Evolutionary conservation across 805 yeast species (phyloP), one percentile per base, ranked within the genome.

Genomic region (Ogataea wickerhamii): DNA sequence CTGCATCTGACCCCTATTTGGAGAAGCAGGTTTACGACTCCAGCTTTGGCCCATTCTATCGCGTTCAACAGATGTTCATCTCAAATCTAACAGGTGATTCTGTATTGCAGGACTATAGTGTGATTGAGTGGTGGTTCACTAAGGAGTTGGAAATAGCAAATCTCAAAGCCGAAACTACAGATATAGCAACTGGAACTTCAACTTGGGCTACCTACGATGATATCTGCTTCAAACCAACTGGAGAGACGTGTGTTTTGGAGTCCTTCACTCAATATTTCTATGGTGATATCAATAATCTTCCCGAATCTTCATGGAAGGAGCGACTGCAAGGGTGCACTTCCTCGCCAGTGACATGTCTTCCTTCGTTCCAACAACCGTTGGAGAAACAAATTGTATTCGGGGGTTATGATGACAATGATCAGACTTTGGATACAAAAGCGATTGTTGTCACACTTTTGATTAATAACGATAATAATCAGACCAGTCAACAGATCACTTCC

Each of bases 351-450:
- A 81, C 76, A 45, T 91, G 98, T 56, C 64, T 91, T 27, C 98
- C 98, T 0, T 63, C 80, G 0, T 91, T 89, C 61, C 95, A 87
- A 53, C 97, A 88, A 57, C 98, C 98, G 0, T 66, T 91, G 45
- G 82, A 80, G 49, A 75, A 78, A 19, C 76, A 80, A 37, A 49
- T 87, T 14, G 57, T 91, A 4, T 86, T 91, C 60, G 89, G 91
- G 13, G 79, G 78, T 0, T 40, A 44, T 23, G 58, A 56, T 36
- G 56, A 63, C 4, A 70, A 64, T 4, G 43, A 47, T 16, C 70
- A 76, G 49, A 73, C 81, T 1, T 57, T 83, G 18, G 59, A 74
- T 0, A 70, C 96, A 0, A 66, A 70, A 25, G 95, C 98, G 0
- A 72, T 91, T 33, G 83, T 86, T 2, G 73, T 85, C 0, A 87